Percentiles rank a stretch among this genome's conserved stretches.
These are phyloP conservation scores for Collybia mongolica DNA, from an alignment of 768 basidiomycete genomes.

Conservation along the genomic window DNA sequence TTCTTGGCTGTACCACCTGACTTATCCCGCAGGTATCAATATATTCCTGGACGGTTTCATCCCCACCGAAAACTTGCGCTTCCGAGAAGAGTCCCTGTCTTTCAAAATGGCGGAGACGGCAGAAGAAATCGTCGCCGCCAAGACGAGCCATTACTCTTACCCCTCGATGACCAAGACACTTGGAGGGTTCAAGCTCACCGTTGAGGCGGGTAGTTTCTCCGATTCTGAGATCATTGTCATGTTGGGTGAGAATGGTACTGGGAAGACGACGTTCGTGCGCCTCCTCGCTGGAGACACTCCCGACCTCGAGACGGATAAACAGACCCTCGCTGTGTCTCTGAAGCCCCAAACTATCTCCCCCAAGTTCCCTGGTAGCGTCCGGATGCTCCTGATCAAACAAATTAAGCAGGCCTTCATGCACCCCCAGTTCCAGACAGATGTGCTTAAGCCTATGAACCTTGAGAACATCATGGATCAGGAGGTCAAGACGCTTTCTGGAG, in stretches of 20 bases:
- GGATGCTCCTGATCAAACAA: constrained; percentile 90
- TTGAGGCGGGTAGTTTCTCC: constrained; percentile 89
- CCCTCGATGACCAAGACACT: constrained; percentile 97
- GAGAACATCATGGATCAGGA: constrained; percentile 97
- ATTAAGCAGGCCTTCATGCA: constrained; percentile 98
- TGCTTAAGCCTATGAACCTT: constrained; percentile 95
- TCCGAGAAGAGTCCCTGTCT: constrained; percentile 91
- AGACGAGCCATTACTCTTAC: constrained; percentile 88
- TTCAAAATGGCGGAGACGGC: constrained; percentile 99
- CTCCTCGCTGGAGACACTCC: constrained; percentile 92
- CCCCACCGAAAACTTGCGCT: constrained; percentile 97
- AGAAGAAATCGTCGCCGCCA: constrained; percentile 84
- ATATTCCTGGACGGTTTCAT: constrained; percentile 99
- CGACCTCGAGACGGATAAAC: constrained; percentile 80
- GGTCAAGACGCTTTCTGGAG: constrained; percentile 96
- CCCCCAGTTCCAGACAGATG: constrained; percentile 99
- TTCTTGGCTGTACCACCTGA: constrained; percentile 4
- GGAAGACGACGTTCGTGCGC: constrained; percentile 98
- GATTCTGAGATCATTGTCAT: constrained; percentile 99
- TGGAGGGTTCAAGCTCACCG: constrained; percentile 92
- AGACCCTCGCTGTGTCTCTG: constrained; percentile 83
- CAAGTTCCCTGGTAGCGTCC: constrained; percentile 95
- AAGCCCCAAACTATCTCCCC: constrained; percentile 99
- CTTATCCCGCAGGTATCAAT: constrained; percentile 75
- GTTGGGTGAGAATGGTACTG: constrained; percentile 98